Conservation (phyloP, 2,329 filamentous ascomycete genomes). For the Aspergillus fischeri region DNA sequence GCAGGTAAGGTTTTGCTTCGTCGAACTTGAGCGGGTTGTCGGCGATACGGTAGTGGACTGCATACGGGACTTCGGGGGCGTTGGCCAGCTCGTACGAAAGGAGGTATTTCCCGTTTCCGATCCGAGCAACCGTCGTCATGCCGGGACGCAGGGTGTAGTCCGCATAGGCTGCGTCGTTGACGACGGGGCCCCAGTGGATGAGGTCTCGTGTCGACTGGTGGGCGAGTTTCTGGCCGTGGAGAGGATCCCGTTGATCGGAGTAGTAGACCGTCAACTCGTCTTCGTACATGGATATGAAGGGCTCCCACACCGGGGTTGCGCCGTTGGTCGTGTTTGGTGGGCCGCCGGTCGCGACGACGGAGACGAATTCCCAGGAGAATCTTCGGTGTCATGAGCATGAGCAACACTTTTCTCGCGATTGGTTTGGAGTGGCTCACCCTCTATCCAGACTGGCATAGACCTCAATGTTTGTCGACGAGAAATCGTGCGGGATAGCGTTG, state of each 20-base stretch:
- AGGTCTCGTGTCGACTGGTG: conserved; percentile 59
- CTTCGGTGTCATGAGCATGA: too few relatives aligned
- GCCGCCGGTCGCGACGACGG: too few relatives aligned
- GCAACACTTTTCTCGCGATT: too few relatives aligned
- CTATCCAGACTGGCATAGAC: too few relatives aligned
- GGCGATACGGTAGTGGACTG: conserved; percentile 45
- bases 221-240: conserved; percentile 62
- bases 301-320: too few relatives aligned
- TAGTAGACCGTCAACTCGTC: conserved; percentile 49
- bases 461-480: too few relatives aligned
- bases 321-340: too few relatives aligned
- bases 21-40: conserved; percentile 37
- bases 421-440: too few relatives aligned
- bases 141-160: conserved; percentile 59
- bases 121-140: conserved; percentile 57
- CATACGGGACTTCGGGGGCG: conserved; percentile 55
- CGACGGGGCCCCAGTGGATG: conserved; percentile 51
- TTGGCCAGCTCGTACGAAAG: conserved; percentile 35
- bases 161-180: conserved; percentile 58
- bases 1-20: conserved; percentile 29
- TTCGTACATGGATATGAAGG: too few relatives aligned
- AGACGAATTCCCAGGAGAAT: too few relatives aligned
- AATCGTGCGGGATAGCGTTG: too few relatives aligned
- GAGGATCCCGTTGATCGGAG: conserved; percentile 62
- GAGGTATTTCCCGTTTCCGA: conserved; percentile 56